Evolutionary conservation across 208 protist species (phyloP).

Genomic region (Tritrichomonas musculus): DNA sequence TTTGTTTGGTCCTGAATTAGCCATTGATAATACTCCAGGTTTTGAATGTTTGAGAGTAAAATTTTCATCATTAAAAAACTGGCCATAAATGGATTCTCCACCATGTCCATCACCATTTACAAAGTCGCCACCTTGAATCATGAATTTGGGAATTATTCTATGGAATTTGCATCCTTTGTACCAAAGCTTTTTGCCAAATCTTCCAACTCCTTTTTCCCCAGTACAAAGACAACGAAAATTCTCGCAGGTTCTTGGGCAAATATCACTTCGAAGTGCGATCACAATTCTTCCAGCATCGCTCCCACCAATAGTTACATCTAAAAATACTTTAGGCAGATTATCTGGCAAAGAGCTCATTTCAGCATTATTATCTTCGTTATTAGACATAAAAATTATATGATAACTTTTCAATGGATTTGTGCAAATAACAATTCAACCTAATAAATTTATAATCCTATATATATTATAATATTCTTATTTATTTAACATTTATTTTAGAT

Average conservation of each 20-base stretch:
- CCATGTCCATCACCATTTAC: conserved; percentile 67
- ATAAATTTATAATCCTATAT: too few relatives aligned
- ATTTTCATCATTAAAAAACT: conserved; percentile 71
- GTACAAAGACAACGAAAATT: conserved; percentile 18
- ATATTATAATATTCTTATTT: too few relatives aligned
- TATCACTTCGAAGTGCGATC: conserved; percentile 57
- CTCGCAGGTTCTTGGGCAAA: background rate
- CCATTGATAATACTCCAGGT: conserved; percentile 54
- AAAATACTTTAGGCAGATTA: conserved; percentile 37
- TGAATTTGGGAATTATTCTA: conserved; percentile 70
- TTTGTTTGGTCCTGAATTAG: conserved; percentile 56
- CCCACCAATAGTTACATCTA: conserved; percentile 41
- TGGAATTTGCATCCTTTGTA: conserved; percentile 81
- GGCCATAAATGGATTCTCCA: conserved; percentile 45
- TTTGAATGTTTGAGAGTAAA: conserved; percentile 70
- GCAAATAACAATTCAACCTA: too few relatives aligned
- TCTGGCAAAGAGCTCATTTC: too few relatives aligned
- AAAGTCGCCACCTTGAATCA: conserved; percentile 75
- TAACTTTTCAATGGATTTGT: too few relatives aligned
- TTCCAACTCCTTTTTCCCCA: background rate
- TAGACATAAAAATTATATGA: too few relatives aligned
- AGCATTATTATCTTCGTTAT: too few relatives aligned
- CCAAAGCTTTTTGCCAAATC: conserved; percentile 53
- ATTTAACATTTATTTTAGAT: too few relatives aligned
- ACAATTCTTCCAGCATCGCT: conserved; percentile 37